Percentiles rank a stretch among this genome's conserved stretches.
These are phyloP conservation scores for Globisporangium mamillatum DNA, from an alignment of 352 stramenopile species.

Conservation along the genomic window DNA sequence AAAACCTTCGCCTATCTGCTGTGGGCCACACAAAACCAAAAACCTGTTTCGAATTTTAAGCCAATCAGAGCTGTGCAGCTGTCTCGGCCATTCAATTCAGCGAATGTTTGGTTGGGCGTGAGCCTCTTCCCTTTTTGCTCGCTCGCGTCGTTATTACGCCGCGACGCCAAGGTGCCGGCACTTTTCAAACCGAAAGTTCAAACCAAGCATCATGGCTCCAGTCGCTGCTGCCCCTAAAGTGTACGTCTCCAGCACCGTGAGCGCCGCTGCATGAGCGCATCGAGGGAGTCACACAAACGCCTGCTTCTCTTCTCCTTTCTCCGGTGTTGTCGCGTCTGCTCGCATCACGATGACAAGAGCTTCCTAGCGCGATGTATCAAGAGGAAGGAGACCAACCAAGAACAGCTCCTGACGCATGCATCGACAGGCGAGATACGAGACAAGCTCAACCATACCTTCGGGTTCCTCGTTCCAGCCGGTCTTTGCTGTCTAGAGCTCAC, in stretches of 20 bases:
- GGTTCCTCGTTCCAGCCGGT: not conserved
- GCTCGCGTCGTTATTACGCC: not conserved
- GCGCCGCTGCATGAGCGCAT: not conserved
- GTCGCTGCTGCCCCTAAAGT: constrained; percentile 68
- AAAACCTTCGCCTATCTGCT: not conserved
- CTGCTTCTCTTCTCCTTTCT: not conserved
- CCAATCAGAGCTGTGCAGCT: constrained; percentile 24
- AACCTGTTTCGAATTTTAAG: constrained; percentile 18
- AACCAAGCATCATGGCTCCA: constrained; percentile 71
- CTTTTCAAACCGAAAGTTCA: constrained; percentile 90
- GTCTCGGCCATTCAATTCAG: constrained; percentile 38
- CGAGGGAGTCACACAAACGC: not conserved
- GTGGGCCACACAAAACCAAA: constrained; percentile 10
- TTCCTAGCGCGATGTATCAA: not conserved
- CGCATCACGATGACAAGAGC: not conserved
- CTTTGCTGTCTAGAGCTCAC: not conserved
- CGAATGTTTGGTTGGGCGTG: constrained; percentile 5
- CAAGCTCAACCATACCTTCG: not conserved
- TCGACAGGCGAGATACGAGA: not conserved
- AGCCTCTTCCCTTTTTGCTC: not conserved
- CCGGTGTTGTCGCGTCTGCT: not conserved
- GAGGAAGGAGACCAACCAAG: constrained; percentile 10
- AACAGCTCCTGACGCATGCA: not conserved
- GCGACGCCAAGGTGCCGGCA: constrained; percentile 22
- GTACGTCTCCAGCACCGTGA: constrained; percentile 45